These are phyloP conservation scores for Chimonanthus praecox DNA, from an alignment of 164 flowering plant species.

Conservation along the genomic window DNA sequence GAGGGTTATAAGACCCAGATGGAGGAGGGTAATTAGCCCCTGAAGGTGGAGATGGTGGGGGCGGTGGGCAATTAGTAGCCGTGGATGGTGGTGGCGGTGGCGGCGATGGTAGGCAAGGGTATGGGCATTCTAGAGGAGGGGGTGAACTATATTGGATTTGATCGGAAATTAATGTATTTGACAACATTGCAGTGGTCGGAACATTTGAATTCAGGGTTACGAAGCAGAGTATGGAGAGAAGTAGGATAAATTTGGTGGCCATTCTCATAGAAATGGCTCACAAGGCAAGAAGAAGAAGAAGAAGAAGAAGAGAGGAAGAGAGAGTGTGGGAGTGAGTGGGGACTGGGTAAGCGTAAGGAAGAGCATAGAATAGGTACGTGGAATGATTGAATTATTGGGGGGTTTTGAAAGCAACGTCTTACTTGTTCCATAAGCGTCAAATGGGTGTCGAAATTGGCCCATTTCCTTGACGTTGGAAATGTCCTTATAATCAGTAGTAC, in stretches of 20 bases:
- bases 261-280: neutral
- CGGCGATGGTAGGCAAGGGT: constrained; percentile 21
- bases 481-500: no score
- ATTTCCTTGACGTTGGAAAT: no score
- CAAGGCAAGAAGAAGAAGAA: neutral
- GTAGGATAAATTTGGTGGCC: neutral
- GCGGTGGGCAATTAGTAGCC: neutral
- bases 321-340: neutral
- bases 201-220: neutral
- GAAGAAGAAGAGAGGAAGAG: neutral
- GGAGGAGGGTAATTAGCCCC: neutral
- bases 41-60: constrained; percentile 3
- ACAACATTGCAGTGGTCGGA: neutral
- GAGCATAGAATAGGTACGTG: neutral
- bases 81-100: constrained; percentile 14
- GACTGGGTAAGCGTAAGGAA: neutral
- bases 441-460: no score
- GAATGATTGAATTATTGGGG: neutral
- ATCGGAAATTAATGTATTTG: neutral
- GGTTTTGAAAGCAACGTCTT: no score
- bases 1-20: neutral
- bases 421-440: no score
- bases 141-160: neutral
- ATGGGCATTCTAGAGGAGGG: constrained; percentile 11
- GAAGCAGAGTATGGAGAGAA: constrained; percentile 1